A percentile compares a stretch with the other conserved stretches of the same genome.
phyloP scores from a whole-genome alignment of 305 asterid genomes.

The Rubia tinctorum region DNA sequence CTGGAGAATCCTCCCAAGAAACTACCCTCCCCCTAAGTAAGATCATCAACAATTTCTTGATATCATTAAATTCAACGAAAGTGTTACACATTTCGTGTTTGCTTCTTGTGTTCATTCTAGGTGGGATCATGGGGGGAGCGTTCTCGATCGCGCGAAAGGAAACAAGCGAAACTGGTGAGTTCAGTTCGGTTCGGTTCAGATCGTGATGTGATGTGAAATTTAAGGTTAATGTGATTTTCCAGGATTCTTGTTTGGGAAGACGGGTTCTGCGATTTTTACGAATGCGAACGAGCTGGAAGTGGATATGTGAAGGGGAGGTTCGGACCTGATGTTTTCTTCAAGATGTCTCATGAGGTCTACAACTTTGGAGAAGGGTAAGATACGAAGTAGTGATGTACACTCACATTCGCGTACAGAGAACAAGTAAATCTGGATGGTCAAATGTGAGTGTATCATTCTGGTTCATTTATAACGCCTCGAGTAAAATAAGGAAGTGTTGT shows the following conservation, averaged over 20 bases:
- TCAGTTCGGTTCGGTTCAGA: not conserved
- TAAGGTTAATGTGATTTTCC: constrained; percentile 15
- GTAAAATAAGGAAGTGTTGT: not conserved
- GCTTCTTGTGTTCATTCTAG: constrained; percentile 25
- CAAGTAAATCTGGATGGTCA: not conserved
- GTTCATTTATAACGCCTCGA: not conserved
- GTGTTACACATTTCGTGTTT: not conserved
- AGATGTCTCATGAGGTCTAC: constrained; percentile 81
- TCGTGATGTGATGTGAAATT: not conserved
- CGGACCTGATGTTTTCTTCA: constrained; percentile 79
- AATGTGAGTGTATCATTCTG: not conserved
- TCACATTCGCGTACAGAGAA: not conserved
- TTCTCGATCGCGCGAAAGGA: constrained; percentile 64
- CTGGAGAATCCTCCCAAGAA: constrained; percentile 85
- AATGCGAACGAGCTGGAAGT: constrained; percentile 58
- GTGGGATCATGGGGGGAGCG: constrained; percentile 74
- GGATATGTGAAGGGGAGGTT: constrained; percentile 47
- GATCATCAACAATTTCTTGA: not conserved
- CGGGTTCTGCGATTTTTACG: constrained; percentile 69
- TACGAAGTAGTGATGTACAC: not conserved
- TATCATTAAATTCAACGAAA: not conserved
- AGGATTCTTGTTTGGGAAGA: constrained; percentile 96
- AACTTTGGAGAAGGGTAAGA: constrained; percentile 83
- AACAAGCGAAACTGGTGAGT: constrained; percentile 78
- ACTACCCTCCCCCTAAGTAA: constrained; percentile 89